Evolutionary conservation across 257 asterid genomes (phyloP), one percentile per base, ranked within the genome.

Genomic region (Salvia hispanica): DNA sequence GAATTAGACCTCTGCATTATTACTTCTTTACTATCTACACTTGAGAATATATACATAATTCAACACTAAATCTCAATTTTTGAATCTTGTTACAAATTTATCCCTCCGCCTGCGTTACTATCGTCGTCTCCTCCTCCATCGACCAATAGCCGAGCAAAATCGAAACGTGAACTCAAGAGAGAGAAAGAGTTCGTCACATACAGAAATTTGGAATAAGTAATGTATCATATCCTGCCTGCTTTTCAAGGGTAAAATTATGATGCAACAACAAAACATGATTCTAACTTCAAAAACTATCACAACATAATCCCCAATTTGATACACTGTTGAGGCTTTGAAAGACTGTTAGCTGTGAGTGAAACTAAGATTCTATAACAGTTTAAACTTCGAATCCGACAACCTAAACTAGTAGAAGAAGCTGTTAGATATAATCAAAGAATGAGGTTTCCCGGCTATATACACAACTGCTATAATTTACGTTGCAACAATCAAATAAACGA

Each of bases 401-500:
- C 69, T 64, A 55, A 11, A 33, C 36, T 12, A 56, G 56, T 13
- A 48, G 68, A 56, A 47, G 18, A 31, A 52, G 14, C 18, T 47
- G 58, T 28, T 45, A 33, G 58, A 44, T 10, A 16, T 57, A 47
- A 21, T 74, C 45, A 72, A 58, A 6, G 64, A 66, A 66, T 51
- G 47, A 21, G 53, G 33, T 65, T 10, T 31, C 4, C 6, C 51
- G 46, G 62, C 75, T 57, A 70, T 58, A 16, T 28, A 42, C 68
- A 70, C 57, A 9, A 2, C 33, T 25, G 33, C 67, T 50, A 64
- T 57, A 57, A 28, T 43, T n/a, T n/a, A n/a, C n/a, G n/a, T n/a
- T n/a, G n/a, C n/a, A n/a, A n/a, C 42, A 67, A 67, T 18, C 53
- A 60, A 74, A 67, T 21, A 47, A 57, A 43, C 10, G 78, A 12